These are phyloP conservation scores for Cephaloascus albidus DNA, from an alignment of 805 yeast genomes.

Conservation along the genomic window DNA sequence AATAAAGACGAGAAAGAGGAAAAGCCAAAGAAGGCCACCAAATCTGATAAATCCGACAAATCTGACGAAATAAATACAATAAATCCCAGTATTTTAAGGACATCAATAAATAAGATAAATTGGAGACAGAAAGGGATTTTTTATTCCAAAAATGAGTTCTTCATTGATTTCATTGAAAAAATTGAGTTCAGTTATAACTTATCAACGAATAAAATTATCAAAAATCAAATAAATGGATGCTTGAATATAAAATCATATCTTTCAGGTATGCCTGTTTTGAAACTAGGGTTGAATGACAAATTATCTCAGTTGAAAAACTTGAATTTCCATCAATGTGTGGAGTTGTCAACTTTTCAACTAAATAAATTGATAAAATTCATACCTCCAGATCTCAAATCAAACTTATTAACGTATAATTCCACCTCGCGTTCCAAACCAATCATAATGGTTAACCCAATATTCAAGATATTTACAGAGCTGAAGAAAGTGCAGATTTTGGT, in stretches of 20 bases:
- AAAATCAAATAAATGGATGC: slow-evolving; percentile 23
- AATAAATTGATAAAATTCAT: slow-evolving; percentile 65
- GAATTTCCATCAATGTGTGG: slow-evolving; percentile 60
- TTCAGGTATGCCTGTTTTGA: slow-evolving; percentile 35
- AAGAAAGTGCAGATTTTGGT: slow-evolving; percentile 24
- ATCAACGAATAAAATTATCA: slow-evolving; percentile 13
- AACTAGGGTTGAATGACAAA: slow-evolving; percentile 28
- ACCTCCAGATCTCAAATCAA: slow-evolving; percentile 65
- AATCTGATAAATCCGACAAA: background rate
- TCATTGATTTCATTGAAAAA: slow-evolving; percentile 28
- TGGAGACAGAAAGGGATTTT: slow-evolving; percentile 38
- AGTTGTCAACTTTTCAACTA: slow-evolving; percentile 56
- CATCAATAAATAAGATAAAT: slow-evolving; percentile 52
- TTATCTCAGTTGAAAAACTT: slow-evolving; percentile 19
- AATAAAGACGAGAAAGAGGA: slow-evolving; percentile 8
- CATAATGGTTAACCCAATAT: slow-evolving; percentile 30
- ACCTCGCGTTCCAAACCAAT: slow-evolving; percentile 37
- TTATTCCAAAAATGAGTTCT: slow-evolving; percentile 33
- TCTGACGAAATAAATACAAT: slow-evolving; percentile 14
- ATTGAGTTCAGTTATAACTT: slow-evolving; percentile 27
- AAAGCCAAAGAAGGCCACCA: slow-evolving; percentile 3
- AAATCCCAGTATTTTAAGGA: slow-evolving; percentile 65
- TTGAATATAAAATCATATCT: slow-evolving; percentile 27
- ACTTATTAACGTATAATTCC: slow-evolving; percentile 27
- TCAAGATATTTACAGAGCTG: slow-evolving; percentile 11